A percentile compares a stretch with the other conserved stretches of the same genome.
Evolutionary conservation across 495 filamentous ascomycete genomes (phyloP).

Genomic region (Cercophora scortea): DNA sequence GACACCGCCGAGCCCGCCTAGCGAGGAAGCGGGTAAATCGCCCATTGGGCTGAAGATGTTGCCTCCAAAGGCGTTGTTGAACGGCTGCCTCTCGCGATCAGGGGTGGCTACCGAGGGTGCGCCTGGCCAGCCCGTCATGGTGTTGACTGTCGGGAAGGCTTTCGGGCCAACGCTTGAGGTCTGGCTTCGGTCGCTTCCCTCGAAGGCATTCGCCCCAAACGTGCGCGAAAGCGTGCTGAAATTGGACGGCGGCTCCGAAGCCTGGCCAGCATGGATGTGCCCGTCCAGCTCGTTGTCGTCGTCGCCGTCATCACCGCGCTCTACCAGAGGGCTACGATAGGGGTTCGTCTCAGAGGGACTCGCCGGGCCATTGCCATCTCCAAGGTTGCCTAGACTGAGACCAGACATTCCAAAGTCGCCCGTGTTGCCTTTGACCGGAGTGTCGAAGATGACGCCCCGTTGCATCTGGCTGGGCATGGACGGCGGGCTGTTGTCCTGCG

Average conservation of each 20-base stretch:
- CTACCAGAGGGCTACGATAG: conserved; percentile 71
- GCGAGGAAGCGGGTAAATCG: conserved; percentile 55
- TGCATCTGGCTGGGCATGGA: conserved; percentile 29
- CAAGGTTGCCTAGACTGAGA: conserved; percentile 52
- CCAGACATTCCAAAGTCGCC: conserved; percentile 77
- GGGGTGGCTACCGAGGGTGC: conserved; percentile 64
- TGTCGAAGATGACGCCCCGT: conserved; percentile 39
- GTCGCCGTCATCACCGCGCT: conserved; percentile 61
- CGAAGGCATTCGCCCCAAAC: conserved; percentile 47
- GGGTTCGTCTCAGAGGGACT: conserved; percentile 97
- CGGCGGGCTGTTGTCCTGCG: conserved; percentile 62
- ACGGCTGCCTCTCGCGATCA: conserved; percentile 62
- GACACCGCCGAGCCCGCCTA: conserved; percentile 51
- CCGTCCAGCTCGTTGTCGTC: conserved; percentile 55
- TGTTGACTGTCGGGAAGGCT: conserved; percentile 59
- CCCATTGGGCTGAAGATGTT: conserved; percentile 62
- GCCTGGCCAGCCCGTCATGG: conserved; percentile 60
- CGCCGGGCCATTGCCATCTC: conserved; percentile 44
- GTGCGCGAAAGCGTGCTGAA: conserved; percentile 40
- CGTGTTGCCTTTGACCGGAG: conserved; percentile 50
- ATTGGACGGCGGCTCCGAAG: conserved; percentile 34
- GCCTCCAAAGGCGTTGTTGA: conserved; percentile 56
- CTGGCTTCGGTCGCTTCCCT: conserved; percentile 76
- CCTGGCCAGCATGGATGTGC: conserved; percentile 25
- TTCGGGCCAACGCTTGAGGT: conserved; percentile 77